A percentile compares a stretch with the other conserved stretches of the same genome.
phyloP scores from a whole-genome alignment of 176 grass and related monocot genomes.

The Oryza coarctata region DNA sequence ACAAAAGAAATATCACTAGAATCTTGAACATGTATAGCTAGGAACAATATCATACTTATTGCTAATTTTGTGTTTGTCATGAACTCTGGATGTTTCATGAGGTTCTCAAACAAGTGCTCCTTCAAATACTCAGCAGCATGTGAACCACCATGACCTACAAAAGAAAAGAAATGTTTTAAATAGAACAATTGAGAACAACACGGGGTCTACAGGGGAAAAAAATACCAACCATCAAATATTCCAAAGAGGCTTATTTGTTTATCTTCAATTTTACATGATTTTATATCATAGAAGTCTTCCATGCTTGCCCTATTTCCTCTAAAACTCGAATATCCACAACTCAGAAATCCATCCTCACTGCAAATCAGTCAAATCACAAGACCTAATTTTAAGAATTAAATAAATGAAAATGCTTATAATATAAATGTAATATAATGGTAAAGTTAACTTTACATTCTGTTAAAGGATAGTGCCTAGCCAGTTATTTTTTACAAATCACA shows the following conservation, averaged over 20 bases:
- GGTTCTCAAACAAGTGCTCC: conserved; percentile 95
- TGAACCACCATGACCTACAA: conserved; percentile 90
- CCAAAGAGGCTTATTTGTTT: conserved; percentile 87
- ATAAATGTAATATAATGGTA: neutral
- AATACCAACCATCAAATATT: conserved; percentile 86
- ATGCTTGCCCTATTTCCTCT: conserved; percentile 95
- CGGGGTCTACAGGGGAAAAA: conserved; percentile 35
- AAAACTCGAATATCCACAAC: conserved; percentile 98
- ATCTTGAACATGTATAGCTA: neutral
- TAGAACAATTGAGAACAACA: neutral
- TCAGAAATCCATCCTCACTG: conserved; percentile 84
- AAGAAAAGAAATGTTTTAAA: conserved; percentile 27
- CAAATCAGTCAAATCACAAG: conserved; percentile 49
- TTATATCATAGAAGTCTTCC: conserved; percentile 98
- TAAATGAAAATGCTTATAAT: neutral
- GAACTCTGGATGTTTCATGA: conserved; percentile 83
- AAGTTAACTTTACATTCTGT: conserved; percentile 6
- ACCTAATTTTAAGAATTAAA: conserved; percentile 21
- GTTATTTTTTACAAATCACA: neutral
- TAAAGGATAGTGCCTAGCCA: neutral
- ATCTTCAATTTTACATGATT: conserved; percentile 78
- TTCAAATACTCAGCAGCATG: conserved; percentile 98
- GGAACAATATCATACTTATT: conserved; percentile 62
- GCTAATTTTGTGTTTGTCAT: conserved; percentile 89
- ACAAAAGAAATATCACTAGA: neutral